Conservation (phyloP, 179 eudicot genomes). For the Dionaea muscipula region DNA sequence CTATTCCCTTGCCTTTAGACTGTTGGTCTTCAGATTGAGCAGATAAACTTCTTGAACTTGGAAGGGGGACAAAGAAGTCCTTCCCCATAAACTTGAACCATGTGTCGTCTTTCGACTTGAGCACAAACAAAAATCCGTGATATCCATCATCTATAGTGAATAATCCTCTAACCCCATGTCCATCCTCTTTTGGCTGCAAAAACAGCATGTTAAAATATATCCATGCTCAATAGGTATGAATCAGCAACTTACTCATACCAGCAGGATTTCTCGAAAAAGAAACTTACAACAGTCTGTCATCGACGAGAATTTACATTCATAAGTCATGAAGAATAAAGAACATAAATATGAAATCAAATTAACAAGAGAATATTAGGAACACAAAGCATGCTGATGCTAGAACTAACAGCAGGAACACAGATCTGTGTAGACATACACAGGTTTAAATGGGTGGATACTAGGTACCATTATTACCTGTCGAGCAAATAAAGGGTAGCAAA, state of each 20-base stretch:
- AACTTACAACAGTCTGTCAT: neutral
- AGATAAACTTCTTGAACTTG: slow-evolving; percentile 19
- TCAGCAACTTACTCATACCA: neutral
- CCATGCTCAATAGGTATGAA: neutral
- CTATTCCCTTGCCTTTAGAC: slow-evolving; percentile 15
- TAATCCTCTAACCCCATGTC: slow-evolving; percentile 37
- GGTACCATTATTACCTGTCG: too few relatives aligned
- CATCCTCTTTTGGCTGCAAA: slow-evolving; percentile 54
- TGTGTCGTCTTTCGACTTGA: slow-evolving; percentile 52
- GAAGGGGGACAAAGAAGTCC: slow-evolving; percentile 65
- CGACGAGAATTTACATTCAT: neutral
- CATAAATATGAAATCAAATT: too few relatives aligned
- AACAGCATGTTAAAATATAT: slow-evolving; percentile 5
- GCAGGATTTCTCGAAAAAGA: neutral
- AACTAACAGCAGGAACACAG: neutral
- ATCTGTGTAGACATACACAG: neutral
- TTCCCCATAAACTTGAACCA: slow-evolving; percentile 73
- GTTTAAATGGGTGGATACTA: neutral
- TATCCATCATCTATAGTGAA: slow-evolving; percentile 44
- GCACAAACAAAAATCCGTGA: slow-evolving; percentile 60
- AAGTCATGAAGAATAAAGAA: neutral
- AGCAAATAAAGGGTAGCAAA: neutral
- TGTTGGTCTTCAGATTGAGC: slow-evolving; percentile 12
- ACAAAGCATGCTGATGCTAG: too few relatives aligned
- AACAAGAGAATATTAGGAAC: too few relatives aligned